Evolutionary conservation across 106 monocot species (phyloP), one percentile per base, ranked within the genome.

Genomic region (Gastrodia elata): DNA sequence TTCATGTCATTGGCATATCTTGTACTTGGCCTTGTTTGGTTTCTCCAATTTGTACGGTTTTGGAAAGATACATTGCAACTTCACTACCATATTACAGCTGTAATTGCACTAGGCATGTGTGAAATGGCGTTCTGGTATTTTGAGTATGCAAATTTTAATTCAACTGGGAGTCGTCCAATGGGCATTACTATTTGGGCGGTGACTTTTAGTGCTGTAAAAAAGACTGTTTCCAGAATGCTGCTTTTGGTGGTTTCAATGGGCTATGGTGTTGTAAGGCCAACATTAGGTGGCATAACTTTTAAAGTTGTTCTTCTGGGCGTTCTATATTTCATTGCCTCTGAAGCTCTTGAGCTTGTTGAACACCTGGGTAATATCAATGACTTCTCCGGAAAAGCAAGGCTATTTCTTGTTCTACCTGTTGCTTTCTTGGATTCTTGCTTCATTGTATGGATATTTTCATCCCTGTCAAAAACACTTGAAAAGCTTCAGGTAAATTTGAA

Each of bases 111-210:
- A 72, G 92, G 96, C 75, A 97, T 97, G 96, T 97, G 96, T 57
- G 96, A 97, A 76, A 97, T 97, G 96, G 88, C 96, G 65, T 97
- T 97, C 68, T 97, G 96, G 96, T 97, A 88, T 69, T 97, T 97
- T 75, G 96, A 97, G 61, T 97, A 90, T 83, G 88, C 84, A 71
- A 97, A 97, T 81, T 93, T 97, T 68, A 97, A 97, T 83, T 78
- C 90, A 7, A 90, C 90, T 58, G 96, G 96, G 37, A 81, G 76
- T 55, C 85, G 96, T 70, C 96, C 96, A 36, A 92, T 97, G 84
- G 88, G 79, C 11, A 90, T 97, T 48, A 97, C 96, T 6, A 40
- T 97, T 64, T 92, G 96, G 85, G 96, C 92, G 55, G 96, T 97
- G 22, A 93, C 88, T 68, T 93, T 97, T 77, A 88, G 90, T 73